Conservation (phyloP, 2,329 filamentous ascomycete species). For the Rhynchosporium secalis region DNA sequence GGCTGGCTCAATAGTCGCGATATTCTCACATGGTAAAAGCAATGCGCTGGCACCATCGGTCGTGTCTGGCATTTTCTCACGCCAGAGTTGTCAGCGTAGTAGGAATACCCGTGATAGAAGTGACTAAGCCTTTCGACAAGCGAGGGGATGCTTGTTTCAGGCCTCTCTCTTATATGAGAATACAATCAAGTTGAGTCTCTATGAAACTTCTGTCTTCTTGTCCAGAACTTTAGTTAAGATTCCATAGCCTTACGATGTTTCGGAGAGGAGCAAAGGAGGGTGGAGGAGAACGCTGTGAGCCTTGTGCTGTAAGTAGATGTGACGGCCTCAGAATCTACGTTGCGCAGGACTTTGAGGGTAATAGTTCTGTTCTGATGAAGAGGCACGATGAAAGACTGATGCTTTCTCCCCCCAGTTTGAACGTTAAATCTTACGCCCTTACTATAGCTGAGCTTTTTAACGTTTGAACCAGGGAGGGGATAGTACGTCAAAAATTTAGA, state of each 20-base stretch:
- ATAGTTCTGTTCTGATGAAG: not conserved
- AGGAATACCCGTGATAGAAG: not conserved
- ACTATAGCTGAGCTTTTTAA: too few species aligned
- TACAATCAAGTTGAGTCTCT: not conserved
- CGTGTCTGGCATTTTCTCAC: constrained; percentile 10
- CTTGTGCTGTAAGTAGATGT: not conserved
- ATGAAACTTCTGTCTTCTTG: constrained; percentile 1
- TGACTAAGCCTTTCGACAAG: constrained; percentile 12
- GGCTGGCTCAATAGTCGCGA: constrained; percentile 9
- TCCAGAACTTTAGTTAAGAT: not conserved
- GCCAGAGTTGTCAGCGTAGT: constrained; percentile 10
- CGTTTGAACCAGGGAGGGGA: too few species aligned
- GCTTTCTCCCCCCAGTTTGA: not conserved
- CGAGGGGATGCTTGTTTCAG: constrained; percentile 5
- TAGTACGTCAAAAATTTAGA: too few species aligned
- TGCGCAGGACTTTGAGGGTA: not conserved
- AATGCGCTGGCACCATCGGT: constrained; percentile 7
- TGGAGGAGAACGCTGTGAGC: not conserved
- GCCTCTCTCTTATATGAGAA: not conserved
- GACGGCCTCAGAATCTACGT: not conserved
- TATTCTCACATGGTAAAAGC: constrained; percentile 3
- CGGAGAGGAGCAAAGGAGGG: not conserved
- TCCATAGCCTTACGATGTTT: not conserved
- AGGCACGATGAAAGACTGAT: not conserved
- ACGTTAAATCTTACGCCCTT: too few species aligned